These are phyloP conservation scores for Oryza rufipogon DNA, from an alignment of 176 grass and related monocot genomes.

Conservation along the genomic window DNA sequence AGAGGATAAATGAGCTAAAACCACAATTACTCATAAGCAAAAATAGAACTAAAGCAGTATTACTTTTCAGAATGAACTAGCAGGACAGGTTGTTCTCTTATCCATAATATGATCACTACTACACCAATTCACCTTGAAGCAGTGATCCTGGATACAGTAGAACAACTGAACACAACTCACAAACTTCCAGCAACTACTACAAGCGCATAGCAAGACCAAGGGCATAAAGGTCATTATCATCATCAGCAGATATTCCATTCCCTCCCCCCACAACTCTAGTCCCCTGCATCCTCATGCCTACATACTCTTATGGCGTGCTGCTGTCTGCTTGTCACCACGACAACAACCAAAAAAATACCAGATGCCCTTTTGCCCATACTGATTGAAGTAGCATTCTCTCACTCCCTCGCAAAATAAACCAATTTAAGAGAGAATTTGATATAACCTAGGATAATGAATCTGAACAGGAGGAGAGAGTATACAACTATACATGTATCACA, in stretches of 20 bases:
- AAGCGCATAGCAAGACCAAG: background rate
- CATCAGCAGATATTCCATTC: constrained; percentile 11
- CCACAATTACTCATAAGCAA: background rate
- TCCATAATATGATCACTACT: background rate
- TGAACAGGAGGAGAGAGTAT: too few relatives aligned
- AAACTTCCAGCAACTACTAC: constrained; percentile 13
- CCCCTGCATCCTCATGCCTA: background rate
- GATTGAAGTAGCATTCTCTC: background rate
- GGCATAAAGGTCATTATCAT: constrained; percentile 37
- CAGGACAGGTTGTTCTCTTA: background rate
- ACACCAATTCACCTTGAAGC: background rate
- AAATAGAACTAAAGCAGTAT: background rate
- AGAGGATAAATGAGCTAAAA: constrained; percentile 7
- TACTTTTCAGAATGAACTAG: background rate
- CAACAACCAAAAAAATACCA: background rate
- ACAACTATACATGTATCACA: background rate
- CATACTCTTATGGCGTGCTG: background rate
- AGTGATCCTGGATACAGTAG: background rate
- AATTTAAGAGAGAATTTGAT: too few relatives aligned
- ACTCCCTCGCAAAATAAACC: too few relatives aligned
- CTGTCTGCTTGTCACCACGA: background rate
- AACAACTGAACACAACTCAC: background rate
- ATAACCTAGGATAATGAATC: too few relatives aligned
- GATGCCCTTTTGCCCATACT: background rate
- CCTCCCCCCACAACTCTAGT: background rate